Evolutionary conservation across 257 asterid genomes (phyloP), one percentile per base, ranked within the genome.

Genomic region (Scutellaria baicalensis): DNA sequence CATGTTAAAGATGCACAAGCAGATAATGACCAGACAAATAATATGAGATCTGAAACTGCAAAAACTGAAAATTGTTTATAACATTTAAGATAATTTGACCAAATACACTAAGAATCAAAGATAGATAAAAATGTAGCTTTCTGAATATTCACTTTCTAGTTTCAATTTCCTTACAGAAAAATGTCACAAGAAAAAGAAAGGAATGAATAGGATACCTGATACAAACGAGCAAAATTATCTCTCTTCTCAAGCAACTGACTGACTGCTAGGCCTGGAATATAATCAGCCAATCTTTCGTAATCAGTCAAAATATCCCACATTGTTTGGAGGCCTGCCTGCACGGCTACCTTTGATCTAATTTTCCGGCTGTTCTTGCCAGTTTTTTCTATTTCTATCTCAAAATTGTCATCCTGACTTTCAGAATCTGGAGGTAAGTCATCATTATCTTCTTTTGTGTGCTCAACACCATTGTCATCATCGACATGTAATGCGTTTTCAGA

Each of bases 241-340:
- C 81, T 73, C 79, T 91, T 88, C 66, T 86, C 87, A 36, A 91
- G 86, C 84, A 91, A 75, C 84, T 81, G 79, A 81, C 96, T 84
- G 69, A 88, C 96, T 20, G 91, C 90, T 39, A 91, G 89, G 57
- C 95, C 90, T 0, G 97, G 97, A 62, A 91, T 86, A 77, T 85
- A 88, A 68, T 91, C 97, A 62, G 96, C 86, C 80, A 91, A 77
- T 70, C 88, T 78, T 72, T 91, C 97, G 59, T 91, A 91, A 83
- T 91, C 91, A 47, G 96, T 91, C 83, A 91, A 70, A 68, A 86
- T 76, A 66, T 75, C 78, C 95, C 95, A 91, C 14, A 88, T 79
- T 12, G 72, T 76, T 60, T 84, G 79, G 43, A 88, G 88, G 81
- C 87, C 81, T 40, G 97, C 89, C 69, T 79, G 78, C 59, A 91